phyloP scores from a whole-genome alignment of 208 protist genomes.

The Acanthamoeba castellanii region DNA sequence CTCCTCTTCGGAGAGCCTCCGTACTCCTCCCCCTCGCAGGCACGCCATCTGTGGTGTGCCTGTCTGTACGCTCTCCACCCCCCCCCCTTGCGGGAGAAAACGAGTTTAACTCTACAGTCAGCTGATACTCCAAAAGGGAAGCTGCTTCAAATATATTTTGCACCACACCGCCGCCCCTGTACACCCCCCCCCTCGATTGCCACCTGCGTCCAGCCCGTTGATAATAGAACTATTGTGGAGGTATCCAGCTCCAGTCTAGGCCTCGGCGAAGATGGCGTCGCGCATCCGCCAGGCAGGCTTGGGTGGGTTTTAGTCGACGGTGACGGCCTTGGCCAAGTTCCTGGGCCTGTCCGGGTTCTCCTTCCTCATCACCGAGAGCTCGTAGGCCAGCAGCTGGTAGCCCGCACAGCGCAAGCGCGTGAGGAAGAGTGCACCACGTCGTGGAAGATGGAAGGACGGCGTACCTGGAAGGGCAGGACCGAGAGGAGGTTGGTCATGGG shows the following conservation, averaged over 20 bases:
- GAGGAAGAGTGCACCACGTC: neutral
- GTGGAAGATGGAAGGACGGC: neutral
- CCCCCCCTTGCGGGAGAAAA: no score
- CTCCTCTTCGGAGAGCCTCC: no score
- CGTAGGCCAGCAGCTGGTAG: conserved; percentile 94
- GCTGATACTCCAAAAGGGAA: neutral
- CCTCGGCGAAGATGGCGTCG: no score
- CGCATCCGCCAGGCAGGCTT: neutral
- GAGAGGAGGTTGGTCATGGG: conserved; percentile 61
- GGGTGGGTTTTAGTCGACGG: conserved; percentile 88
- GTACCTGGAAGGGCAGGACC: conserved; percentile 90
- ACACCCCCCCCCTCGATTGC: no score
- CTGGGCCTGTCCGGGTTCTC: conserved; percentile 91
- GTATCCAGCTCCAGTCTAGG: no score
- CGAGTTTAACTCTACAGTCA: neutral
- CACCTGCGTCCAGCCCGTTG: no score
- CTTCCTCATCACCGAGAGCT: conserved; percentile 94
- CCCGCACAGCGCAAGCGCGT: neutral
- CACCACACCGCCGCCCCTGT: neutral
- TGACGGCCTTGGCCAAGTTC: conserved; percentile 98
- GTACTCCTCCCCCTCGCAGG: no score
- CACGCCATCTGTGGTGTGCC: no score
- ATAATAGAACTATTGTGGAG: no score
- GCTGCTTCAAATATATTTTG: neutral
- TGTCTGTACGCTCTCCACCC: no score